Conservation (phyloP, 768 basidiomycete species). For the Suillus spraguei region DNA sequence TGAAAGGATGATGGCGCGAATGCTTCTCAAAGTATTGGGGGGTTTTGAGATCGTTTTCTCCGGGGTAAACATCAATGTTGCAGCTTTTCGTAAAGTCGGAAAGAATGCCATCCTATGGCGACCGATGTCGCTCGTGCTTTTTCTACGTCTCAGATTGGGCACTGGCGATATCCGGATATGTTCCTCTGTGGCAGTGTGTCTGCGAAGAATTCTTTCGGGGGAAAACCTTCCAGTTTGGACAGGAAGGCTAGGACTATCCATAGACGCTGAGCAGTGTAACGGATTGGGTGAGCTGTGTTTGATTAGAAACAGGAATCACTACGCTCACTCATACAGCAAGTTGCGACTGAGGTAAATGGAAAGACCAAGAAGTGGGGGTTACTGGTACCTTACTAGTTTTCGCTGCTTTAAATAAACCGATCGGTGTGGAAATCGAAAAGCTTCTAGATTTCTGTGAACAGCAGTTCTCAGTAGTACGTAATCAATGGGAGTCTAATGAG, state of each 20-base stretch:
- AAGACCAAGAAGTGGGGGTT: neutral
- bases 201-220: neutral
- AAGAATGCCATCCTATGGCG: conserved; percentile 13
- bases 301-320: neutral
- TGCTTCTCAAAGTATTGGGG: conserved; percentile 48
- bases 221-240: neutral
- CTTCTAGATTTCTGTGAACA: too few species aligned
- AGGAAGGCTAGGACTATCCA: neutral
- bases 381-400: neutral
- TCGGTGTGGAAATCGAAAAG: too few species aligned
- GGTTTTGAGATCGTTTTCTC: conserved; percentile 38
- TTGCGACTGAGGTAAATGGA: neutral
- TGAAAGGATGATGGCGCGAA: conserved; percentile 53
- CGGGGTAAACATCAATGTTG: conserved; percentile 38
- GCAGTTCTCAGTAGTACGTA: neutral
- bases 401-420: neutral
- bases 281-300: neutral
- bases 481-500: neutral
- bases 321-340: neutral
- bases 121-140: neutral
- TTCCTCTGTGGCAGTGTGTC: neutral
- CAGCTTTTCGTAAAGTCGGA: conserved; percentile 22
- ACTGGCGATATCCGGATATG: neutral
- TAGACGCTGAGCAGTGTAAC: neutral
- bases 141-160: neutral